Conservation (phyloP, 352 stramenopile genomes). For the Globisporangium paddicum region DNA sequence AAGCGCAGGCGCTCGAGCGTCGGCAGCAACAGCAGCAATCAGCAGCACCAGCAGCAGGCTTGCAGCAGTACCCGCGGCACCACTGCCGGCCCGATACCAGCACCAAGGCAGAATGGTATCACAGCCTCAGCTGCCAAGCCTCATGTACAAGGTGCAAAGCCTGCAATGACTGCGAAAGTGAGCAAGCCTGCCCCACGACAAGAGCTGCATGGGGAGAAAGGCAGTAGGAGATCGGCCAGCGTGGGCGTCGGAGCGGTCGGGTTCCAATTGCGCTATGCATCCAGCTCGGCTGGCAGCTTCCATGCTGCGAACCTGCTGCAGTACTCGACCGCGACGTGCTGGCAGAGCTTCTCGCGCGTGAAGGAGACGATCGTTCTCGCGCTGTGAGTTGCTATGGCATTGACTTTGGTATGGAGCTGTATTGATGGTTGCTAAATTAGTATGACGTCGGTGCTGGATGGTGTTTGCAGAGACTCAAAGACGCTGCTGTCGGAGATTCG, state of each 20-base stretch:
- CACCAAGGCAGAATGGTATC: neutral
- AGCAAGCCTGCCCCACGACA: neutral
- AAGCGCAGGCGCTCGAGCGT: slow-evolving; percentile 12
- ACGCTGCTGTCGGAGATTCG: slow-evolving; percentile 65
- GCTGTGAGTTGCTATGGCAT: slow-evolving; percentile 33
- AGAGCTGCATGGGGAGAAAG: too few relatives aligned
- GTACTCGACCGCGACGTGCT: slow-evolving; percentile 52
- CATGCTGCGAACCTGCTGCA: slow-evolving; percentile 34
- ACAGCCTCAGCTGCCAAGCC: neutral
- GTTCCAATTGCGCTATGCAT: slow-evolving; percentile 40
- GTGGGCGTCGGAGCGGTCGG: slow-evolving; percentile 6
- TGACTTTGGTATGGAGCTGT: too few relatives aligned
- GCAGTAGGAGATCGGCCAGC: neutral
- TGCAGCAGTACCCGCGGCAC: neutral
- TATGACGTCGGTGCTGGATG: neutral
- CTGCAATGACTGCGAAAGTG: neutral
- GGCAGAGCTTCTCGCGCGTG: slow-evolving; percentile 52
- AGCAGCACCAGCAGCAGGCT: neutral
- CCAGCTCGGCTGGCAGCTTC: slow-evolving; percentile 23
- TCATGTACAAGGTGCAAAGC: too few relatives aligned
- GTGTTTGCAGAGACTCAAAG: slow-evolving; percentile 38
- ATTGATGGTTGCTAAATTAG: neutral
- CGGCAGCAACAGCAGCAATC: slow-evolving; percentile 2
- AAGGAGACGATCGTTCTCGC: slow-evolving; percentile 50
- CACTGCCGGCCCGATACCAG: neutral